Evolutionary conservation across 331 rosid genomes (phyloP).

Genomic region (Quercus lobata): DNA sequence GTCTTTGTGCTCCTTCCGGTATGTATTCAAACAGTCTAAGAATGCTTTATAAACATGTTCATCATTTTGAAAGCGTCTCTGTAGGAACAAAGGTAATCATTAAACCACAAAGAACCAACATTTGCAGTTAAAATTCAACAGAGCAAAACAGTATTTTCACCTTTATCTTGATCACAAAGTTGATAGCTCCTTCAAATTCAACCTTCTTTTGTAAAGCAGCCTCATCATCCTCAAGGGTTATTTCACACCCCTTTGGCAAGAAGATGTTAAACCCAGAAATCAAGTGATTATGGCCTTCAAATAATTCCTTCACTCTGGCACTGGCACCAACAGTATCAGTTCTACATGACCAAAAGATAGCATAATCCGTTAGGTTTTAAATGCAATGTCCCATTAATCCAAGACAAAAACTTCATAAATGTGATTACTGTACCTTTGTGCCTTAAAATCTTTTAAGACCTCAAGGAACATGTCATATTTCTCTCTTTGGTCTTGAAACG

Average conservation of each 20-base stretch:
- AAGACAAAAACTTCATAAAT: not conserved
- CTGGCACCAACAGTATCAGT: conserved; percentile 88
- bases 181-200: conserved; percentile 95
- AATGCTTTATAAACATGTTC: conserved; percentile 89
- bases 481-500: conserved; percentile 80
- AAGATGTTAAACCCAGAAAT: conserved; percentile 94
- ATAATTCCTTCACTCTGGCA: conserved; percentile 88
- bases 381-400: conserved; percentile 4
- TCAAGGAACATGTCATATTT: conserved; percentile 80
- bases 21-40: conserved; percentile 88
- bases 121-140: not conserved
- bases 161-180: conserved; percentile 97
- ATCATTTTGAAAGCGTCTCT: conserved; percentile 84
- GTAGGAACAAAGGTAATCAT: conserved; percentile 24
- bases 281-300: conserved; percentile 86
- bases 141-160: conserved; percentile 30
- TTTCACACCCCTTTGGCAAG: conserved; percentile 95
- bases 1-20: conserved; percentile 93
- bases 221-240: conserved; percentile 80
- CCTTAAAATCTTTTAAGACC: conserved; percentile 94
- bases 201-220: conserved; percentile 77
- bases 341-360: conserved; percentile 38
- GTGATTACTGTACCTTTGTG: conserved; percentile 50
- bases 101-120: not conserved
- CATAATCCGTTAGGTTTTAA: conserved; percentile 6